Evolutionary conservation across 2,329 filamentous ascomycete species (phyloP).

Genomic region (Aspergillus carbonarius): DNA sequence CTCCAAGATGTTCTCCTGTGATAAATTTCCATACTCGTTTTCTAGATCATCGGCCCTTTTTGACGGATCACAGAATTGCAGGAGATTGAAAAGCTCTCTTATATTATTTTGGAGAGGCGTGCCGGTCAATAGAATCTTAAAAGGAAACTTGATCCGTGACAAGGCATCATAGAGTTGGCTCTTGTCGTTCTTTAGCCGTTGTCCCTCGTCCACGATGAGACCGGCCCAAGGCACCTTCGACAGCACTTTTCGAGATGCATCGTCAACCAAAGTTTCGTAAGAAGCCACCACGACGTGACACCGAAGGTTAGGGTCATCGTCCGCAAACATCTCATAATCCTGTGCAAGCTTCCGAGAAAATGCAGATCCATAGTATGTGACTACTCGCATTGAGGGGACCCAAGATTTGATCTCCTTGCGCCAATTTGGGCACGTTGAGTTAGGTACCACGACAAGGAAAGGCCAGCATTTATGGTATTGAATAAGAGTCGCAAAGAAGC

Average conservation of each 20-base stretch:
- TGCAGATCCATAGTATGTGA: constrained; percentile 84
- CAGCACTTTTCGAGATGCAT: constrained; percentile 65
- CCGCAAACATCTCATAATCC: constrained; percentile 80
- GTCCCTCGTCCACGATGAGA: constrained; percentile 90
- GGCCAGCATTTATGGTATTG: constrained; percentile 76
- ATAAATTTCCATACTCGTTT: constrained; percentile 71
- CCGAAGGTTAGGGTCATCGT: constrained; percentile 62
- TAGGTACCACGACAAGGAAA: constrained; percentile 89
- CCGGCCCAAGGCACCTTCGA: constrained; percentile 76
- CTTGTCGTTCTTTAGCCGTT: constrained; percentile 90
- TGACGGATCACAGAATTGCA: constrained; percentile 82
- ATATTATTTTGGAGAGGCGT: constrained; percentile 86
- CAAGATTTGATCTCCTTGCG: constrained; percentile 92
- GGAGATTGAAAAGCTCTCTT: constrained; percentile 89
- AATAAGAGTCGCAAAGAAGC: constrained; percentile 72
- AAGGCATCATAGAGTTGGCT: constrained; percentile 77
- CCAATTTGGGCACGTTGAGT: constrained; percentile 97
- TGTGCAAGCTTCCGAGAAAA: constrained; percentile 73
- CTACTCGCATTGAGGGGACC: constrained; percentile 80
- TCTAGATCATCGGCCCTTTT: constrained; percentile 73
- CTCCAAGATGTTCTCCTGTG: constrained; percentile 75
- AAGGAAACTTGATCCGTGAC: constrained; percentile 71
- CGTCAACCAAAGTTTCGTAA: constrained; percentile 82
- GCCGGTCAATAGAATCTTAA: constrained; percentile 79
- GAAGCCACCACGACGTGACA: constrained; percentile 94